Conservation (phyloP, 140 eudicot species). For the Erigeron philadelphicus region DNA sequence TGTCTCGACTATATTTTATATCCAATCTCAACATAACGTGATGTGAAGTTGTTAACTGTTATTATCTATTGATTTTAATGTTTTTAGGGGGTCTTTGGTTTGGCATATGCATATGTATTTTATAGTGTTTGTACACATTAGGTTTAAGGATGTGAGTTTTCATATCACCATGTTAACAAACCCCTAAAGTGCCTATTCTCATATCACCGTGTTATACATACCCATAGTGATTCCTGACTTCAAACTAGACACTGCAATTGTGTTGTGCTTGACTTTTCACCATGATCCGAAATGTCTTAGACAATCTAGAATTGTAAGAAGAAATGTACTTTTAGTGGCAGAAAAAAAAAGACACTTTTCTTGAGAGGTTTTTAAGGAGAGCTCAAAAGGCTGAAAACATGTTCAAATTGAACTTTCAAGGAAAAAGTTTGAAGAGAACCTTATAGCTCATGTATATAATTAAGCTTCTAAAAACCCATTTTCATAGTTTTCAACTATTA, state of each 20-base stretch:
- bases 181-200: neutral
- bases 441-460: too few species aligned
- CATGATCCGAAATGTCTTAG: neutral
- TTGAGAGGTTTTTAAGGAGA: too few species aligned
- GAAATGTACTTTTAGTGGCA: too few species aligned
- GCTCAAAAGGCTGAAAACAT: too few species aligned
- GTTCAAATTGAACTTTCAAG: too few species aligned
- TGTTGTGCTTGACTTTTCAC: neutral
- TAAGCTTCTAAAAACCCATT: too few species aligned
- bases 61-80: neutral
- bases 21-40: neutral
- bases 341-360: too few species aligned
- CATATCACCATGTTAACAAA: neutral
- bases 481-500: too few species aligned
- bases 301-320: too few species aligned
- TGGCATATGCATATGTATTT: too few species aligned
- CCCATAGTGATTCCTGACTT: neutral
- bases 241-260: neutral
- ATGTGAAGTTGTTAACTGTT: constrained; percentile 10
- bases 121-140: neutral
- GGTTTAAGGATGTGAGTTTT: neutral
- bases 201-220: neutral
- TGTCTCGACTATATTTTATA: constrained; percentile 17
- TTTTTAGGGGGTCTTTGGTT: neutral
- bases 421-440: too few species aligned